phyloP scores from a whole-genome alignment of 2,329 filamentous ascomycete species.

The Aspergillus ustus region DNA sequence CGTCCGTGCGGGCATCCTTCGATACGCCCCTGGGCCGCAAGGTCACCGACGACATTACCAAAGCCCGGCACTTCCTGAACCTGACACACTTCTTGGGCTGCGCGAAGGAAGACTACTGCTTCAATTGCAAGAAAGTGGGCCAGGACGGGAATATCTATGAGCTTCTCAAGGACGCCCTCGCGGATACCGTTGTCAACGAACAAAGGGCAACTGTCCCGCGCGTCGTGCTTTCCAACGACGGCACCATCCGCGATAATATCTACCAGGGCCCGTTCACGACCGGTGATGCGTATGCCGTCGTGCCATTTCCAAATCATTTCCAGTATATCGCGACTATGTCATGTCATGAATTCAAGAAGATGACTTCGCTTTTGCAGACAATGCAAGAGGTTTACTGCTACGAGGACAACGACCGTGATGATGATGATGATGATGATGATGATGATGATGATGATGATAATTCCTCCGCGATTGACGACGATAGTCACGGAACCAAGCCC shows the following conservation, averaged over 20 bases:
- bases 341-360: not conserved
- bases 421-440: too few relatives aligned
- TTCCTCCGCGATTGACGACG: too few relatives aligned
- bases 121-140: conserved; percentile 20
- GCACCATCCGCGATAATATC: conserved; percentile 65
- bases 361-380: not conserved
- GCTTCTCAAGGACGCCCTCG: conserved; percentile 55
- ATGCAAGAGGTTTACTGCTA: not conserved
- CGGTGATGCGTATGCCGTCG: conserved; percentile 35
- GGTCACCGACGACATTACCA: conserved; percentile 57
- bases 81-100: conserved; percentile 64
- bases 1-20: conserved; percentile 50
- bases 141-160: conserved; percentile 60
- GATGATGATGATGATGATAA: not conserved
- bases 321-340: not conserved
- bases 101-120: conserved; percentile 41
- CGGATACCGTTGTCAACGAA: conserved; percentile 57
- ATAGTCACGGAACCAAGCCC: not conserved
- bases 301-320: not conserved
- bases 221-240: conserved; percentile 65
- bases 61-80: conserved; percentile 57
- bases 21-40: conserved; percentile 54
- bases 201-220: conserved; percentile 56
- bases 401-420: not conserved
- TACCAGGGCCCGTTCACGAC: conserved; percentile 66